phyloP scores from a whole-genome alignment of 176 grass and related monocot species.

The Juncus inflexus region DNA sequence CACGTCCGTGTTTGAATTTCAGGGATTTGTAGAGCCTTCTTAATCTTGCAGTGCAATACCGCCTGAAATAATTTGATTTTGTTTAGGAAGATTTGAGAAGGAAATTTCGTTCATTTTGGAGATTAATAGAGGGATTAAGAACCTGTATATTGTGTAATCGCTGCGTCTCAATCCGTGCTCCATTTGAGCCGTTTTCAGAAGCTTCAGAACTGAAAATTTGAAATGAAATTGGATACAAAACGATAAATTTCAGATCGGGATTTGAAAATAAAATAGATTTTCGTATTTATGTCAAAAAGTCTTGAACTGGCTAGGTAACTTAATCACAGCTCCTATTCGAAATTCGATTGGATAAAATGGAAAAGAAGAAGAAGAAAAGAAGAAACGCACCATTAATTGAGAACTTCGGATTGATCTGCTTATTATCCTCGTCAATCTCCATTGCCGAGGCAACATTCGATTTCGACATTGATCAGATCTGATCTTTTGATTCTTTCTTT shows the following conservation, averaged over 20 bases:
- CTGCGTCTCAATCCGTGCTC: conserved; percentile 90
- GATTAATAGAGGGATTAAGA: neutral
- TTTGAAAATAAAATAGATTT: too few relatives aligned
- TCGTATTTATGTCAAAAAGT: neutral
- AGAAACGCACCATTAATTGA: conserved; percentile 68
- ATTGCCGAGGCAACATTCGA: conserved; percentile 41
- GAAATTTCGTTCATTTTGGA: conserved; percentile 2
- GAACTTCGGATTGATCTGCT: conserved; percentile 64
- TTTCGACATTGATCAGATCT: conserved; percentile 14
- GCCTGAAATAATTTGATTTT: conserved; percentile 45
- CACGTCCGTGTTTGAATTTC: conserved; percentile 90
- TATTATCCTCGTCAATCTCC: conserved; percentile 54
- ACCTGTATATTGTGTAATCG: conserved; percentile 90
- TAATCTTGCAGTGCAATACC: conserved; percentile 76
- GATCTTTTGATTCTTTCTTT: conserved; percentile 6
- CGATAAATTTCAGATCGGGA: neutral
- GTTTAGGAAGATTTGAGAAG: neutral
- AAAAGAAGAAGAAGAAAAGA: neutral
- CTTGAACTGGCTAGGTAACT: neutral
- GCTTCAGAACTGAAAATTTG: conserved; percentile 56
- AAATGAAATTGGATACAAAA: neutral
- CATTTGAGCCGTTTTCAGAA: conserved; percentile 93
- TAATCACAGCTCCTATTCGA: neutral
- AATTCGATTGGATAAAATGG: neutral
- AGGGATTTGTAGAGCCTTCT: conserved; percentile 91